Conservation (phyloP, 73 alveolate genomes). For the Tetrahymena elliotti region DNA sequence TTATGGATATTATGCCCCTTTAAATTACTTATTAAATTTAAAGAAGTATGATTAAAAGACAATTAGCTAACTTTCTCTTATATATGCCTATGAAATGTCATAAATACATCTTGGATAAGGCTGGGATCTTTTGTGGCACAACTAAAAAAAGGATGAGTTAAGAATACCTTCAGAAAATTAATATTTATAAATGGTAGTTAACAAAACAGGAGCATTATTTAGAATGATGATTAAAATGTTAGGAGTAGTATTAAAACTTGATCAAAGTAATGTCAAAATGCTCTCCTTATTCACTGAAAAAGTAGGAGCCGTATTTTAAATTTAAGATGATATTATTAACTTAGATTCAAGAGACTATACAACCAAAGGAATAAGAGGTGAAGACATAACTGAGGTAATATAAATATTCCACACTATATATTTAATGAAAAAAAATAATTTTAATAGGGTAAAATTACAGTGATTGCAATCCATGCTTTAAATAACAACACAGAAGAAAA, state of each 20-base stretch:
- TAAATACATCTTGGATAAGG: constrained; percentile 73
- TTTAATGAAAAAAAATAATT: background rate
- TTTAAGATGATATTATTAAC: constrained; percentile 83
- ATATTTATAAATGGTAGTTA: constrained; percentile 64
- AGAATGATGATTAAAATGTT: constrained; percentile 51
- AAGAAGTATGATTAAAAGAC: background rate
- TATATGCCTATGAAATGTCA: constrained; percentile 53
- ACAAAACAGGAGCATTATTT: constrained; percentile 78
- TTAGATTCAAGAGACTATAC: constrained; percentile 52
- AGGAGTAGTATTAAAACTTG: constrained; percentile 14
- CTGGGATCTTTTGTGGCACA: constrained; percentile 86
- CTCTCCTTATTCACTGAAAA: constrained; percentile 47
- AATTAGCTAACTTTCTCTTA: constrained; percentile 18
- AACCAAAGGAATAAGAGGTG: constrained; percentile 71
- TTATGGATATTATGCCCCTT: constrained; percentile 58
- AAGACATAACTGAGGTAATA: constrained; percentile 74
- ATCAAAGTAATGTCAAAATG: constrained; percentile 1
- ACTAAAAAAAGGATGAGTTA: constrained; percentile 2
- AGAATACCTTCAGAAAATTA: constrained; percentile 53
- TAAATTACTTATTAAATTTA: constrained; percentile 25
- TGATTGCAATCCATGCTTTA: constrained; percentile 76
- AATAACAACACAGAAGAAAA: constrained; percentile 6
- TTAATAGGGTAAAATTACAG: constrained; percentile 67
- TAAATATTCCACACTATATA: background rate
- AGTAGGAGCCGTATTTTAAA: constrained; percentile 74